Evolutionary conservation across 768 basidiomycete genomes (phyloP), one percentile per base, ranked within the genome.

Genomic region (Naganishia kalamii): DNA sequence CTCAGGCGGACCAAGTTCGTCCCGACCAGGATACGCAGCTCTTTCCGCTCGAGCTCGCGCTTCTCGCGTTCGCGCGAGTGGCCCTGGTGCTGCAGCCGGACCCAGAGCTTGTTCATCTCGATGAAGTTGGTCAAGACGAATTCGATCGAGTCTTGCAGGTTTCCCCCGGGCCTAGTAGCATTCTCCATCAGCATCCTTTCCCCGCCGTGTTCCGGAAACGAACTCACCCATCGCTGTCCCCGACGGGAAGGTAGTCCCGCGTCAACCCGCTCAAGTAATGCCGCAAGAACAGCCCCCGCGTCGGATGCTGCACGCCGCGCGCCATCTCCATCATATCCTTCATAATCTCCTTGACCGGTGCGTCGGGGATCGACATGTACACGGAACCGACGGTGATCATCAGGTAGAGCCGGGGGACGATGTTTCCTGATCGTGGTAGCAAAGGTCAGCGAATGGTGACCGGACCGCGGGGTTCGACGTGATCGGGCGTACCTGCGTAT

Each of bases 301-400:
- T 91, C n/a, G 96, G 94, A 76, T 98, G 92, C 68, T 98, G 83
- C 4, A 99, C 92, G 67, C 96, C 96, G 21, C 92, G 83, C 37
- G 92, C 92, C 96, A 98, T 98, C 79, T 99, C 96, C 88, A 99
- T 88, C 94, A 98, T 97, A 79, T 99, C 96, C 83, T 96, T 98
- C 94, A 98, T 99, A 68, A 99, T 92, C 81, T 99, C 94, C 82
- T 92, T 96, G 63, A 98, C 87, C 4, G 94, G 94, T 11, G 94
- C 93, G 65, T 96, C 94, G 2, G 92, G 86, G 59, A 97, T 87
- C 30, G 92, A 92, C 96, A 99, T 98, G 83, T 97, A 99, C 37
- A 98, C 93, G 0, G 94, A 90, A 69, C 96, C 96, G 68, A 99
- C 94, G 41, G 96, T 98, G 72, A 98, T 96, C 96, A 99, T 98